Base-by-base conservation (phyloP, 768 basidiomycete species). In the Termitomyces titanicus region DNA sequence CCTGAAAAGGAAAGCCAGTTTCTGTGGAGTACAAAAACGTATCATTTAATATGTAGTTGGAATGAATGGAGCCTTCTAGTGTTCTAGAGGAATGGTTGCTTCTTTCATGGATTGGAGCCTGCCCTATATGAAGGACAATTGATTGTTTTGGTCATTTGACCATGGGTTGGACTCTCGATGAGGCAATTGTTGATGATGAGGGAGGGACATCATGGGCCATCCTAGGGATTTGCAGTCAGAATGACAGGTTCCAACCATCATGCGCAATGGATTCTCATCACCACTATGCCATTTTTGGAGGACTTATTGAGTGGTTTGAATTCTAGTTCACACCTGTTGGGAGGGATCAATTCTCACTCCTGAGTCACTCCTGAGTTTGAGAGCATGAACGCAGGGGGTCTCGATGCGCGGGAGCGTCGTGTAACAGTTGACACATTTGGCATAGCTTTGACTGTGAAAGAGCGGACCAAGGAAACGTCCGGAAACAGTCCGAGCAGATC, bases 141-240 rank as follows among this genome's bases (percentile, higher is more conserved):
- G 50, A 50, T 45, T 45, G 12, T 35, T 39, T 4, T 40, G 43
- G 47, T 54, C 53, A 51, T 46, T 42, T 51, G 57, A 51, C 53
- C 6, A 22, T 8, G 47, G 42, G 22, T 43, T 29, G 29, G 29
- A 29, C 29, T 29, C 29, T 4, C 42, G 42, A 7, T 43, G 24
- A n/a, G n/a, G n/a, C n/a, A 15, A 13, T 43, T 43, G 42, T 13
- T 43, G 42, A 25, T n/a, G n/a, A n/a, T n/a, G n/a, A n/a, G n/a
- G n/a, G n/a, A n/a, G n/a, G n/a, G n/a, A n/a, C n/a, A n/a, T n/a
- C n/a, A n/a, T n/a, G n/a, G n/a, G n/a, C n/a, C n/a, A n/a, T n/a
- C n/a, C n/a, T n/a, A n/a, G n/a, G n/a, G 40, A 42, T 42, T 5
- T 43, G 15, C 24, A 17, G 13, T 25, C 42, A 24, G 42, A 25